Base-by-base conservation (phyloP, 2,329 filamentous ascomycete genomes). In the Phialophora chinensis region DNA sequence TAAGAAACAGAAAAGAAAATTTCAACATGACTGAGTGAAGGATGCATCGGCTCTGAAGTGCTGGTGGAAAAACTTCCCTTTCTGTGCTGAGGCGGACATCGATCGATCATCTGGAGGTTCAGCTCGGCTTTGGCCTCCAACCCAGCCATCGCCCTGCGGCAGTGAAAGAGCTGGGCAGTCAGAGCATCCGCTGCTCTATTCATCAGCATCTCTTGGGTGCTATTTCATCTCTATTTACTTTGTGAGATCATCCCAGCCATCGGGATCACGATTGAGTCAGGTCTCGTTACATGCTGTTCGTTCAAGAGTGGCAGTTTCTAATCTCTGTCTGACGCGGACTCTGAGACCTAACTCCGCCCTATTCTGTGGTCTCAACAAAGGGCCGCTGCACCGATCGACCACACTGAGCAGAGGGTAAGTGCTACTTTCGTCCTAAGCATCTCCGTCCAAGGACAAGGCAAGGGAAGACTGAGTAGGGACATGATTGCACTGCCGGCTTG, bases 281-380 rank as follows among this genome's bases (percentile, higher is more conserved):
- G 29, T 20, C 1, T 52, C 5, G 44, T 23, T 52, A 33, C 25
- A 27, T 4, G 25, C 47, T 12, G 50, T 29, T 52, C 29, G n/a
- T 20, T 17, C 23, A 47, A 33, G 58, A n/a, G 33, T 25, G 49
- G 49, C 29, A 27, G 31, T 54, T 54, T 31, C 31, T 23, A 29
- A 10, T 31, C 59, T 54, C 12, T 54, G 44, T 60, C 49, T 61
- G 58, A 60, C 58, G 14, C 58, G 42, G 29, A 49, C n/a, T 52
- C 53, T 52, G 58, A 50, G 27, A 20, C 4, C 3, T 52, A 49
- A 44, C 59, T 50, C 49, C 59, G 29, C 59, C 12, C 11, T 20
- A 3, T 23, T 38, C n/a, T 25, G 27, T 52, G 49, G 49, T 27
- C 49, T 55, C 53, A 35, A 33, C 53, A 33, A 55, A 6, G 49